Evolutionary conservation across 495 filamentous ascomycete genomes (phyloP), one percentile per base, ranked within the genome.

Genomic region (Cudoniella acicularis): DNA sequence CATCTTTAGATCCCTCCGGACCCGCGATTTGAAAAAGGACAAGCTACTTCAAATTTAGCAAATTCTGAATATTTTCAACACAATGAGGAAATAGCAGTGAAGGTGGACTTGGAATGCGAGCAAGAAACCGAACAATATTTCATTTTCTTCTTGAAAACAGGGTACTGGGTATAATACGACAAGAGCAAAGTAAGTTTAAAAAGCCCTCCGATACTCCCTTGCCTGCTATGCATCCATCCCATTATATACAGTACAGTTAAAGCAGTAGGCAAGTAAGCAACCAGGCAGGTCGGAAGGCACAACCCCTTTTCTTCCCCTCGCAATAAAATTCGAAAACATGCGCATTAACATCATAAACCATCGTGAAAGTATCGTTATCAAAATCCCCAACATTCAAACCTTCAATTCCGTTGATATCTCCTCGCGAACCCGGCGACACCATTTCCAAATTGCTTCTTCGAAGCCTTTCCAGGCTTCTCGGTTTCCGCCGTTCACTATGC

Each of bases 401-500:
- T 52, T 64, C 62, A 73, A 65, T 50, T 82, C 80, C 24, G 63
- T 67, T 17, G 75, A 63, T 41, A 97, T 80, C 73, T 96, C 91
- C 71, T 88, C 83, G 16, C 92, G 78, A 1, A 94, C 90, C 42
- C 77, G 81, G 54, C 73, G 77, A 69, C 87, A 88, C 92, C 92
- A 97, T 62, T 84, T 74, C 67, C 89, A 73, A 26, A 97, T 74
- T 18, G 90, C 90, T 21, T 79, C 77, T 63, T 97, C 91, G 64
- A 97, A 92, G 41, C 86, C 80, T 57, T 76, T 75, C 91, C 90
- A 96, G 10, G 88, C 85, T 51, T 77, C 75, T 16, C 77, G 75
- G 53, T 82, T 79, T n/a, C 67, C 76, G 50, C 77, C 80, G 60
- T 92, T 83, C 4, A 96, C 92, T 11, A 98, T 86, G 10, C 85